Percentiles rank a stretch among this genome's conserved stretches.
Conservation (phyloP, 139 green algal species). For the Closterium sp. region DNA sequence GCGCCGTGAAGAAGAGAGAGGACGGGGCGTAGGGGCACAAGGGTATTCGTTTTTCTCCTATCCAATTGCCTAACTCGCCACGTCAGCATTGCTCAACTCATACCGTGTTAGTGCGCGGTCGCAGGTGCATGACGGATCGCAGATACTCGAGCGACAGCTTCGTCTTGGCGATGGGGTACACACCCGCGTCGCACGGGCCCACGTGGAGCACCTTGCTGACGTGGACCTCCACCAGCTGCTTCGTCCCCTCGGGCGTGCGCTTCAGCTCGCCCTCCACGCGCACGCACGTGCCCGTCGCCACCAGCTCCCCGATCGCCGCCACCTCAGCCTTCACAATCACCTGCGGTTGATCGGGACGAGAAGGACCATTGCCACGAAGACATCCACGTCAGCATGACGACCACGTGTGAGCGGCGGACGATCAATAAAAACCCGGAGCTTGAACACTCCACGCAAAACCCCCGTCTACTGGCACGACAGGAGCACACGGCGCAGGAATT, state of each 20-base stretch:
- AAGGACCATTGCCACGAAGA: not conserved
- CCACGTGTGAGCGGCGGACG: not conserved
- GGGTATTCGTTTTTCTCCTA: not conserved
- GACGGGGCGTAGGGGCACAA: not conserved
- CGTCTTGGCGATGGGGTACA: conserved; percentile 96
- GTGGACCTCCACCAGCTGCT: conserved; percentile 72
- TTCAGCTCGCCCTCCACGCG: conserved; percentile 78
- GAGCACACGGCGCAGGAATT: not conserved
- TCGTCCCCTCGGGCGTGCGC: conserved; percentile 64
- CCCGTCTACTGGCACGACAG: not conserved
- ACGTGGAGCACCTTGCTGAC: conserved; percentile 76
- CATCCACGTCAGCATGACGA: not conserved
- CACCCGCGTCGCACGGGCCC: conserved; percentile 74
- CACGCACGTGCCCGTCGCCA: conserved; percentile 79
- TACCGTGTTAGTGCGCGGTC: conserved; percentile 89
- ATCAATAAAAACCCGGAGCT: not conserved
- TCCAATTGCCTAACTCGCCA: not conserved
- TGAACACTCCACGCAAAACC: not conserved
- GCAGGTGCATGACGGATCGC: conserved; percentile 83
- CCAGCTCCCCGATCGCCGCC: conserved; percentile 53
- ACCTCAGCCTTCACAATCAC: conserved; percentile 43
- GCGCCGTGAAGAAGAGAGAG: not conserved
- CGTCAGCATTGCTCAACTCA: not conserved
- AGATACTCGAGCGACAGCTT: conserved; percentile 92
- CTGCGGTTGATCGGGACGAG: not conserved